Evolutionary conservation across 805 yeast genomes (phyloP).

Genomic region (Lachancea fermentati): DNA sequence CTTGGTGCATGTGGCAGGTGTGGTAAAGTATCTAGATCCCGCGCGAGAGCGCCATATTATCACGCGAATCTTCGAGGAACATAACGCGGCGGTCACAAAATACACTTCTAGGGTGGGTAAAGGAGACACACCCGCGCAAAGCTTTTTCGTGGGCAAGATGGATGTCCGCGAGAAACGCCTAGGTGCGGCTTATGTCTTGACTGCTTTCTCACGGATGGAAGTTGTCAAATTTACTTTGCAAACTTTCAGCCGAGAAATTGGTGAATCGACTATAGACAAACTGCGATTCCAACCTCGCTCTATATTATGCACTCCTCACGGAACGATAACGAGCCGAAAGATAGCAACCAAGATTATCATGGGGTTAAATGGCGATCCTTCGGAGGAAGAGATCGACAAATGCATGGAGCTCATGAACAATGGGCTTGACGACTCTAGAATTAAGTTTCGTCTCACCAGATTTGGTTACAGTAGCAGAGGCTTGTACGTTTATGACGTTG

Average conservation of each 20-base stretch:
- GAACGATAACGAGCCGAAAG: conserved; percentile 5
- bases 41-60: conserved; percentile 6
- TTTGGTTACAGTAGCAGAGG: conserved; percentile 18
- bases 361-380: conserved; percentile 18
- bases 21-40: conserved; percentile 9
- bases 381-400: conserved; percentile 6
- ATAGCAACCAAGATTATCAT: conserved; percentile 13
- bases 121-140: neutral
- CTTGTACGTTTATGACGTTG: conserved; percentile 19
- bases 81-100: conserved; percentile 8
- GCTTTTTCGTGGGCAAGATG: conserved; percentile 8
- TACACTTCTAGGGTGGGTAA: neutral
- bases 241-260: conserved; percentile 8
- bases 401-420: conserved; percentile 12
- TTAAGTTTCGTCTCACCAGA: conserved; percentile 22
- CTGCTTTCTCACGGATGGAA: conserved; percentile 4
- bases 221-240: conserved; percentile 9
- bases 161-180: conserved; percentile 6
- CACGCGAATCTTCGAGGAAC: conserved; percentile 8
- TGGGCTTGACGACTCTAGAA: conserved; percentile 4
- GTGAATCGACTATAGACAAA: conserved; percentile 13
- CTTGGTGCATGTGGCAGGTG: conserved; percentile 8
- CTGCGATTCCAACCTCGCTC: conserved; percentile 1
- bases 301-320: conserved; percentile 5
- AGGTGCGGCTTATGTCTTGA: conserved; percentile 8